Evolutionary conservation across 345 rosid genomes (phyloP), one percentile per base, ranked within the genome.

Genomic region (Eucalyptus sideroxylon): DNA sequence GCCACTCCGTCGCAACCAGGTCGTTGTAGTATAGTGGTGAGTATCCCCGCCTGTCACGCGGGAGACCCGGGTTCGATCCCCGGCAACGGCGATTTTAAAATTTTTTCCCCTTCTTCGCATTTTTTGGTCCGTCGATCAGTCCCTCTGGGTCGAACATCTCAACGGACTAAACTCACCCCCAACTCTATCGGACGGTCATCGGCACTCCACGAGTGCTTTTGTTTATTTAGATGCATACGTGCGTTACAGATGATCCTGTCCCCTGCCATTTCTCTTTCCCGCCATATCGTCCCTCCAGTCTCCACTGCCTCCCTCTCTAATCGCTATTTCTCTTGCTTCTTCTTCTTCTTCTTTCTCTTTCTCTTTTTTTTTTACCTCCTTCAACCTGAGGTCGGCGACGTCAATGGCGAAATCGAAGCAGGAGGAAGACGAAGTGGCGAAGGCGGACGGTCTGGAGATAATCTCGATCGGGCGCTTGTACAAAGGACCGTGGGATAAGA

Each of bases 1-100:
- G 59, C 2, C 11, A 5, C 11, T 8, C 2, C 2, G 0, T 10
- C 6, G 1, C 34, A 62, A 1, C 34, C 2, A 0, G 2, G 97
- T 95, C 93, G 97, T 95, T 96, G 98, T 96, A 95, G 95, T 96
- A 94, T 96, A 93, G 97, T 96, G 99, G 97, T 95, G 16, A 96
- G 98, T 95, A 96, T 96, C 93, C 94, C 95, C 94, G 98, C 96
- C 97, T 94, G 96, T 96, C 98, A 96, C 97, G 94, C 95, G 96
- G 96, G 94, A 88, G 97, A 96, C 97, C 97, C 95, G 96, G 96
- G 98, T 95, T 96, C 98, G 99, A 96, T 95, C 96, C 95, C 98
- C 97, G 96, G 99, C 97, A 95, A 93, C 95, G 97, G 97, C 95
- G 97, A 40, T 34, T 45, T 45, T 42, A 16, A 16, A 1, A 2